A percentile compares a stretch with the other conserved stretches of the same genome.
Conservation (phyloP, 1,284 basidiomycete species). For the Salmacisia buchloeana region DNA sequence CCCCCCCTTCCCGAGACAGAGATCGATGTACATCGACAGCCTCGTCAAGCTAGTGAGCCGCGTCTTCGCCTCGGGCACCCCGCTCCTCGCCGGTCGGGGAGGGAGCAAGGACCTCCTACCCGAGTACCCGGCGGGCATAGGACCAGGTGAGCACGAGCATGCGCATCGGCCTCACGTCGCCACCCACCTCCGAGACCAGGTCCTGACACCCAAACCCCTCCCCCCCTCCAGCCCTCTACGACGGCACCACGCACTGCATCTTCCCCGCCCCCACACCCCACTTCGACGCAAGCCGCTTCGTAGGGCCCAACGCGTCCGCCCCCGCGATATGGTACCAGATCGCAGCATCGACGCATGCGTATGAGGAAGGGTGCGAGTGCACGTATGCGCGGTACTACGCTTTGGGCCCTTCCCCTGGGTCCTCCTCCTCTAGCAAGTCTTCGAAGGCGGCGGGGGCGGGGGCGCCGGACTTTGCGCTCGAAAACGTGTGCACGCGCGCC, state of each 20-base stretch:
- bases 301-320: background rate
- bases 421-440: background rate
- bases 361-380: background rate
- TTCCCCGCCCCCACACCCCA: background rate
- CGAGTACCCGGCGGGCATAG: background rate
- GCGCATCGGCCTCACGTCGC: too few species aligned
- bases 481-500: background rate
- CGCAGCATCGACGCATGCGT: background rate
- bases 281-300: background rate
- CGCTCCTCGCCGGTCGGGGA: background rate
- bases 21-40: background rate
- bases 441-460: too few species aligned
- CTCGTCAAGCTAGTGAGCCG: background rate
- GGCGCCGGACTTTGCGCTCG: too few species aligned
- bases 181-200: background rate
- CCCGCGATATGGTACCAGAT: conserved; percentile 4
- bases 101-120: background rate
- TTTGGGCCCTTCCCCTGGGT: too few species aligned
- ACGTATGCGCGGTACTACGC: background rate
- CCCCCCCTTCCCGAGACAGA: too few species aligned
- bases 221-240: background rate
- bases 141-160: background rate
- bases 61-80: background rate
- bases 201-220: background rate
- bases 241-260: background rate